Base-by-base conservation (phyloP, 1,139 yeast genomes). In the Debaryomyces coudertii region DNA sequence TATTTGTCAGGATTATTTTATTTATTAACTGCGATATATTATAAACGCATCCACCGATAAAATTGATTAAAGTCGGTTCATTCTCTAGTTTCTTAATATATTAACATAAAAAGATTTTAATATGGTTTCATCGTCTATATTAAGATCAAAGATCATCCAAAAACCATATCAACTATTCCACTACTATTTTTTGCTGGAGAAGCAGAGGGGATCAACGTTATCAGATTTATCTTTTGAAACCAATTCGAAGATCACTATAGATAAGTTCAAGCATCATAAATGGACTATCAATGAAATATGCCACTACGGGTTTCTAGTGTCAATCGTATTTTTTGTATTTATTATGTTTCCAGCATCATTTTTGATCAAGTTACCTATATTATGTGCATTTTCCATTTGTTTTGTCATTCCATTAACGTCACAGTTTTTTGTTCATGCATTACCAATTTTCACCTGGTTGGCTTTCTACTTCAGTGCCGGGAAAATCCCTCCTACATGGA, bases 361-460 rank as follows among this genome's bases (percentile, higher is more conserved):
- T 42, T 46, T 80, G 24, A 53, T 71, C 44, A 80, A 83, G 55
- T 51, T 78, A 12, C 62, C 77, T 16, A 60, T 83, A 28, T 59
- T 74, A 14, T 43, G 62, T 8, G 65, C 64, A 5, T 70, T 77
- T 46, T 42, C 58, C 11, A 57, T 73, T 33, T 64, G 79, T 43
- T 77, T 88, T 55, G 63, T 85, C 37, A 57, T 88, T 7, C 97
- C 98, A 6, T 66, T 87, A 45, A 85, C 95, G 0, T 78, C 88
- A 12, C 98, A 93, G 66, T 90, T 95, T 64, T 88, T 90, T 61
- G 75, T 88, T 40, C 85, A 85, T 57, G 96, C 92, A 20, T 72
- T 90, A 59, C 98, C 99, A 2, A 83, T 95, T 24, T 79, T 87
- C 47, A 77, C 95, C 6, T 93, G 98, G 97, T 80, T 90, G 54